Conservation (phyloP, 2,329 filamentous ascomycete genomes). For the Dothiorella sarmentorum region DNA sequence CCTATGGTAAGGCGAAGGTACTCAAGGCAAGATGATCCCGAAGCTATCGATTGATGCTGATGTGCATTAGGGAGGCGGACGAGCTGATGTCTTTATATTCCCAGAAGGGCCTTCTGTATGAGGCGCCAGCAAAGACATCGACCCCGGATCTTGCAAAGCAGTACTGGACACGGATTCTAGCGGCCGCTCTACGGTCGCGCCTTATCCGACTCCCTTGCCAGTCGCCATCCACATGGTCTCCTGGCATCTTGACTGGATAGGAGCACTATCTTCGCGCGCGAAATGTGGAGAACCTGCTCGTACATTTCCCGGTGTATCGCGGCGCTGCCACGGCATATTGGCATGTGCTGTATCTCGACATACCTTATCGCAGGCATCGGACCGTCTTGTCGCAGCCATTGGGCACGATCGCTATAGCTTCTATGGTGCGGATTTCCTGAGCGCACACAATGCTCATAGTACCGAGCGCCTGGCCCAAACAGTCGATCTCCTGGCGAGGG, state of each 20-base stretch:
- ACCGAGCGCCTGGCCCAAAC: constrained; percentile 4
- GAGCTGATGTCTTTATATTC: constrained; percentile 9
- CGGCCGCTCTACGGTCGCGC: background rate
- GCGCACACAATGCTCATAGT: background rate
- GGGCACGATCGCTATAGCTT: constrained; percentile 14
- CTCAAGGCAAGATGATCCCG: background rate
- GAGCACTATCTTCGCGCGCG: constrained; percentile 13
- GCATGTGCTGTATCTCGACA: constrained; percentile 17
- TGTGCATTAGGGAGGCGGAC: background rate
- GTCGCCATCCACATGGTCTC: background rate
- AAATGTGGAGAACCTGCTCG: constrained; percentile 15
- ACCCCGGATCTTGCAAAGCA: constrained; percentile 9
- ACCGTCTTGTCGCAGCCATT: constrained; percentile 15
- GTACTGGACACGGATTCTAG: constrained; percentile 6
- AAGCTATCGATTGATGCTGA: constrained; percentile 5
- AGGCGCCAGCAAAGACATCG: constrained; percentile 6
- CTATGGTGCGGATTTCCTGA: constrained; percentile 18
- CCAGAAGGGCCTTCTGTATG: constrained; percentile 1
- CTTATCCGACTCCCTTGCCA: constrained; percentile 9
- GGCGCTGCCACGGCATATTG: constrained; percentile 5
- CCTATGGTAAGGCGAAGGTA: background rate
- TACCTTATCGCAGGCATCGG: constrained; percentile 18
- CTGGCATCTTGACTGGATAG: background rate
- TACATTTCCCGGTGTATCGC: constrained; percentile 6
- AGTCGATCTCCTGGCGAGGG: constrained; percentile 18